phyloP scores from a whole-genome alignment of 2,329 filamentous ascomycete species.

The Davidsoniella virescens region DNA sequence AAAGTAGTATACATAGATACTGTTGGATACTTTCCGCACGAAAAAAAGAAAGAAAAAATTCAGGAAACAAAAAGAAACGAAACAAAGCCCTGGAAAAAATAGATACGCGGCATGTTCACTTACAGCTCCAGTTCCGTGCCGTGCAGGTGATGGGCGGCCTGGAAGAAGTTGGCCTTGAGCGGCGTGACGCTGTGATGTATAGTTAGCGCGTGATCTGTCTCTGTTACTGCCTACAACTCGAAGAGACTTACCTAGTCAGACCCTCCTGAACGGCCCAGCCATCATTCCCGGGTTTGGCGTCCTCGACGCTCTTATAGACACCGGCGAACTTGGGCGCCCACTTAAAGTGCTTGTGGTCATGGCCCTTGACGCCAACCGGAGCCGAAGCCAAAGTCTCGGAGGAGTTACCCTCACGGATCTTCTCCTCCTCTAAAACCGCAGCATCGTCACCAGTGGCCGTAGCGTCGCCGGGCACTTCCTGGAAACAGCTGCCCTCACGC shows the following conservation, averaged over 20 bases:
- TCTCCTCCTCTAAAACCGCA: constrained; percentile 42
- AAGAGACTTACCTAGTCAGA: constrained; percentile 52
- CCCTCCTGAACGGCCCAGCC: constrained; percentile 85
- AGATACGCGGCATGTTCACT: constrained; percentile 30
- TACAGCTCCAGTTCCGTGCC: constrained; percentile 67
- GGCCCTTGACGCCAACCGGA: constrained; percentile 26
- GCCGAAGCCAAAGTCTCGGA: constrained; percentile 14
- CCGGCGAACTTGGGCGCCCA: constrained; percentile 82
- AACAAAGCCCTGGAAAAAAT: neutral
- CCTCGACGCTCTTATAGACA: constrained; percentile 74
- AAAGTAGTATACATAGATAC: too few species aligned
- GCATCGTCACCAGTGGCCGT: constrained; percentile 30
- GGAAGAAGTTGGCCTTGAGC: constrained; percentile 84
- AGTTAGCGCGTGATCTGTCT: constrained; percentile 3
- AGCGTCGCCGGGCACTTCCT: constrained; percentile 52
- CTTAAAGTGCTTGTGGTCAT: constrained; percentile 79
- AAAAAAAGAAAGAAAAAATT: neutral
- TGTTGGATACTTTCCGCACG: neutral
- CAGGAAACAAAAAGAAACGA: constrained; percentile 14
- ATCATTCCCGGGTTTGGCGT: constrained; percentile 66
- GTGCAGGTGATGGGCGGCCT: constrained; percentile 44
- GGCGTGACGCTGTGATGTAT: constrained; percentile 56
- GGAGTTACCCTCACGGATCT: constrained; percentile 17
- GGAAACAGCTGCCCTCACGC: constrained; percentile 70
- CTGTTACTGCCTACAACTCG: neutral